Base-by-base conservation (phyloP, 257 asterid species). In the Penstemon newberryi region DNA sequence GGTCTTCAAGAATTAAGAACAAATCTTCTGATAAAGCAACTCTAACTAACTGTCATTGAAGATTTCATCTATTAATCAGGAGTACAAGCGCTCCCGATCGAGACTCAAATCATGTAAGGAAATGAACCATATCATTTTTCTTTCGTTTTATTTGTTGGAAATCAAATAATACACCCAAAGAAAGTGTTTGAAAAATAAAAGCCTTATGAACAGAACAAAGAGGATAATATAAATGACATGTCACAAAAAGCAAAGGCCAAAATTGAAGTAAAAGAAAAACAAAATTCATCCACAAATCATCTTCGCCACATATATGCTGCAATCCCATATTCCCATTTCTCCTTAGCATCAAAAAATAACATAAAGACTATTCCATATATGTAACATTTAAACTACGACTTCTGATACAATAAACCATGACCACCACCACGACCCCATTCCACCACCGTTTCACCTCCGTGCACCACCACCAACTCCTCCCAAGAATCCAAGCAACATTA, bases 371-470 rank as follows among this genome's bases (percentile, higher is more conserved):
- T n/a, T n/a, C 11, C 5, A 58, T 15, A 15, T 15, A 15, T 8
- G 8, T 36, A 5, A 63, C n/a, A 7, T 41, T 45, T 13, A 42
- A 13, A 59, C 40, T 60, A 63, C 63, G 63, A 42, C 33, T 46
- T 70, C 52, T n/a, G 41, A 18, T 46, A 60, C 18, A 10, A 37
- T 25, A 65, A 5, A 64, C 84, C 78, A 85, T 80, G 89, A 73
- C 65, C 77, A 62, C 76, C 82, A 63, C 90, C 61, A 71, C 81
- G 60, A 60, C 89, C 70, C 67, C 80, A 44, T 70, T 85, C 76
- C 83, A 68, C 63, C 44, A 77, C 63, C 79, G 65, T 43, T 60
- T 70, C 84, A 54, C 69, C 51, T 66, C 76, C 66, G 58, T 69
- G 51, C 61, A 72, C 73, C 67, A 8, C 43, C 69, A 8, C 60